Evolutionary conservation across 73 alveolate species (phyloP).

Genomic region (Vitrella brassicaformis): DNA sequence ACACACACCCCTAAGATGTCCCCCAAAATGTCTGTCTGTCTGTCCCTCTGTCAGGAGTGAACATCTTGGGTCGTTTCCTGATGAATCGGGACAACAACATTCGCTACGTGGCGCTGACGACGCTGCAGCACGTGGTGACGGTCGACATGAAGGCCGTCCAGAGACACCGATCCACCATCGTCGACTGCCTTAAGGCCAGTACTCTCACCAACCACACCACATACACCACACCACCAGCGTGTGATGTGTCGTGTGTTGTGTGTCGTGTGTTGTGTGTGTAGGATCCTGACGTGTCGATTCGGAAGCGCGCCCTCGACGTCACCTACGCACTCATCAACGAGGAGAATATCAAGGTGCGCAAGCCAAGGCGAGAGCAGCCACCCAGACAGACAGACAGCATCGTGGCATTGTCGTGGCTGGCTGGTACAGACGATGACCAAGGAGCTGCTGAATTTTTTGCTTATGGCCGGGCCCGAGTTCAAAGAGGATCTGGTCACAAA

Average conservation of each 20-base stretch:
- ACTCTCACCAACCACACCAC: neutral
- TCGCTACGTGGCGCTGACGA: constrained; percentile 81
- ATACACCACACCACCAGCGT: too few relatives aligned
- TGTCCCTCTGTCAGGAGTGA: constrained; percentile 22
- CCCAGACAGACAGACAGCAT: neutral
- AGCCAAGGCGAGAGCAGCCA: neutral
- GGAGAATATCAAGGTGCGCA: constrained; percentile 46
- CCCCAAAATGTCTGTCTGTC: neutral
- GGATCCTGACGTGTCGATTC: constrained; percentile 80
- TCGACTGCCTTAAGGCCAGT: constrained; percentile 58
- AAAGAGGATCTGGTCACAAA: constrained; percentile 73
- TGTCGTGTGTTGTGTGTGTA: constrained; percentile 41
- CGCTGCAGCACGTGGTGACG: constrained; percentile 75
- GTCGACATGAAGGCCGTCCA: constrained; percentile 84
- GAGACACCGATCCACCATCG: constrained; percentile 82
- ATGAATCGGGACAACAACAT: constrained; percentile 81
- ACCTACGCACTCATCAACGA: constrained; percentile 69
- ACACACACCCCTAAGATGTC: too few relatives aligned
- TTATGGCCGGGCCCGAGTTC: constrained; percentile 82
- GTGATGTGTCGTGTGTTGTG: too few relatives aligned
- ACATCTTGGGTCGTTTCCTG: constrained; percentile 79
- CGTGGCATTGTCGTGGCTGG: too few relatives aligned
- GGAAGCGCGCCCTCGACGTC: constrained; percentile 85
- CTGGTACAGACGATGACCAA: constrained; percentile 50
- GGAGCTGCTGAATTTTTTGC: constrained; percentile 73